Evolutionary conservation across 805 yeast genomes (phyloP).

Genomic region (Nakazawaea wickerhamii): DNA sequence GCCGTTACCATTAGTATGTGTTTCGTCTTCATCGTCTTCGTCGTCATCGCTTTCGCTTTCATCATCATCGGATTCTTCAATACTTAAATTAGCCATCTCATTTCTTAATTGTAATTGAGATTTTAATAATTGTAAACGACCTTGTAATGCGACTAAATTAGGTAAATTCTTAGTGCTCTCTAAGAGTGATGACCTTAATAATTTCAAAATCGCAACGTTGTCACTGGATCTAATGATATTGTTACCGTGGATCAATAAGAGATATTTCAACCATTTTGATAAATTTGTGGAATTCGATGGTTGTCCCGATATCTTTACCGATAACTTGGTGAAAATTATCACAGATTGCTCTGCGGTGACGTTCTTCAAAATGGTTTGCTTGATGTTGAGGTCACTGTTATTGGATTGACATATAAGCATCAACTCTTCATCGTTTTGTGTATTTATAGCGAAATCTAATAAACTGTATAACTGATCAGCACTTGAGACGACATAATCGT

Average conservation of each 20-base stretch:
- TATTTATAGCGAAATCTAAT: conserved; percentile 19
- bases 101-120: conserved; percentile 70
- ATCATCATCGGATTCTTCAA: conserved; percentile 27
- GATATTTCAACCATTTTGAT: conserved; percentile 75
- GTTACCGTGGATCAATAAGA: conserved; percentile 65
- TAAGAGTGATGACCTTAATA: conserved; percentile 51
- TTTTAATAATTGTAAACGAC: conserved; percentile 71
- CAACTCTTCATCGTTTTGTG: conserved; percentile 21
- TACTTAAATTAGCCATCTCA: conserved; percentile 36
- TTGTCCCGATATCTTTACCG: conserved; percentile 44
- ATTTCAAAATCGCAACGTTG: conserved; percentile 48
- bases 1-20: conserved; percentile 26
- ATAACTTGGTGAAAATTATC: conserved; percentile 39
- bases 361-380: conserved; percentile 49
- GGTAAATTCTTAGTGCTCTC: conserved; percentile 57
- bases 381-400: conserved; percentile 40
- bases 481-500: conserved; percentile 17
- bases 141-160: conserved; percentile 73
- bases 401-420: conserved; percentile 30
- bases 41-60: conserved; percentile 31
- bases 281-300: conserved; percentile 46
- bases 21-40: conserved; percentile 25
- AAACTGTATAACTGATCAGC: conserved; percentile 21
- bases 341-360: conserved; percentile 41
- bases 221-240: conserved; percentile 48